Evolutionary conservation across 768 basidiomycete genomes (phyloP), one percentile per base, ranked within the genome.

Genomic region (Mycena alexandri): DNA sequence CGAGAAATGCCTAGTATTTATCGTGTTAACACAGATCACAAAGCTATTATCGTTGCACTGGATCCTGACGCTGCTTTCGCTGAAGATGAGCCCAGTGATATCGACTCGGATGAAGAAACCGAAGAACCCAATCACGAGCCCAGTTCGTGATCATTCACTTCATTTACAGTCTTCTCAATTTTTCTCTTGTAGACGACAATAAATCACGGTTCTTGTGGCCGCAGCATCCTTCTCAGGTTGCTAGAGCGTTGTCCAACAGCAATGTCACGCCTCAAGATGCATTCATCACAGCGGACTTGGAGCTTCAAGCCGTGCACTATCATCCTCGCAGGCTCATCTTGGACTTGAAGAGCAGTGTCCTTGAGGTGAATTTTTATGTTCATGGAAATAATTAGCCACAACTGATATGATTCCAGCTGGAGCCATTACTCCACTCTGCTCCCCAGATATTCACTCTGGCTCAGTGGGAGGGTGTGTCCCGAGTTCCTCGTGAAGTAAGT

Each of bases 401-500:
- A n/a, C n/a, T n/a, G n/a, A n/a, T n/a, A n/a, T n/a, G n/a, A n/a
- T n/a, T n/a, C n/a, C 46, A 47, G 46, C 46, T 47, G 5, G 46
- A 47, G 12, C 46, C 46, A 8, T 13, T 47, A 21, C 46, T 21
- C 5, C 46, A 47, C 21, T 52, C 51, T 24, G 33, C 51, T 5
- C 51, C 51, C 3, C 29, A 52, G 17, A 52, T 52, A 5, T 52
- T 19, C 33, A 52, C 51, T 19, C 21, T 52, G 1, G 17, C 6
- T n/a, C 51, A 52, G 33, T 52, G 51, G 51, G 33, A 52, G 33
- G 51, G 51, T 36, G 33, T 52, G 10, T 52, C 16, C 33, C 5
- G 17, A 9, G 51, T 52, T 52, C 51, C 51, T 13, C 8, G 33
- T 12, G 33, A 52, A 14, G 33, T n/a, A n/a, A n/a, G n/a, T n/a